Conservation (phyloP, 257 asterid species). For the Nicotiana sylvestris region DNA sequence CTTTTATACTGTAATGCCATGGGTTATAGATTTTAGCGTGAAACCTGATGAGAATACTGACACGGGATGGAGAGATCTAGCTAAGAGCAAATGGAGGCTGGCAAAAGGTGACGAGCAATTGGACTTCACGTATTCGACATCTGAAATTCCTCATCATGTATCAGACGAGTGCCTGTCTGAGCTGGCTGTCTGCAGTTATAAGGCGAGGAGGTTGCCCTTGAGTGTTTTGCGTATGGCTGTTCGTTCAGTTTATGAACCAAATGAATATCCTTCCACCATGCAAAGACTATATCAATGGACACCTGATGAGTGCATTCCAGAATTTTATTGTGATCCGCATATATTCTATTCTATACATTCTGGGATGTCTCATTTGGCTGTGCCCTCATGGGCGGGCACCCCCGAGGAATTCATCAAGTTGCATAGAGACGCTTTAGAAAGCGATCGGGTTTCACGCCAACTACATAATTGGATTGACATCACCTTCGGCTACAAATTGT, state of each 20-base stretch:
- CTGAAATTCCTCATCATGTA: constrained; percentile 93
- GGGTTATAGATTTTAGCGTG: constrained; percentile 84
- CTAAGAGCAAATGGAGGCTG: constrained; percentile 97
- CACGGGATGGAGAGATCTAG: constrained; percentile 88
- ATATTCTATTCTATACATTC: constrained; percentile 73
- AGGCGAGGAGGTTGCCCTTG: constrained; percentile 94
- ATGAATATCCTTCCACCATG: constrained; percentile 95
- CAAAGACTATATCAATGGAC: constrained; percentile 97
- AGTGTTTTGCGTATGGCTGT: constrained; percentile 75
- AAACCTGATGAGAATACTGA: constrained; percentile 65
- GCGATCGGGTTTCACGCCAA: constrained; percentile 58
- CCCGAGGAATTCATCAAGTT: constrained; percentile 82
- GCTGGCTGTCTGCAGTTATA: constrained; percentile 98
- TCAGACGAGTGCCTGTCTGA: constrained; percentile 98
- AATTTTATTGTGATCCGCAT: constrained; percentile 82
- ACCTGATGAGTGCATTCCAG: constrained; percentile 98
- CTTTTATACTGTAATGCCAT: constrained; percentile 85
- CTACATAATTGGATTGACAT: constrained; percentile 95
- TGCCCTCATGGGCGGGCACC: constrained; percentile 88
- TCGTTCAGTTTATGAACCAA: constrained; percentile 98
- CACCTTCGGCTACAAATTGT: constrained; percentile 93
- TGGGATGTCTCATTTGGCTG: constrained; percentile 93
- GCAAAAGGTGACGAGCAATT: constrained; percentile 97
- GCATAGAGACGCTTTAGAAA: constrained; percentile 83
- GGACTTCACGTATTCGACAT: constrained; percentile 94